Base-by-base conservation (phyloP, 257 asterid species). In the Plantago ovata region DNA sequence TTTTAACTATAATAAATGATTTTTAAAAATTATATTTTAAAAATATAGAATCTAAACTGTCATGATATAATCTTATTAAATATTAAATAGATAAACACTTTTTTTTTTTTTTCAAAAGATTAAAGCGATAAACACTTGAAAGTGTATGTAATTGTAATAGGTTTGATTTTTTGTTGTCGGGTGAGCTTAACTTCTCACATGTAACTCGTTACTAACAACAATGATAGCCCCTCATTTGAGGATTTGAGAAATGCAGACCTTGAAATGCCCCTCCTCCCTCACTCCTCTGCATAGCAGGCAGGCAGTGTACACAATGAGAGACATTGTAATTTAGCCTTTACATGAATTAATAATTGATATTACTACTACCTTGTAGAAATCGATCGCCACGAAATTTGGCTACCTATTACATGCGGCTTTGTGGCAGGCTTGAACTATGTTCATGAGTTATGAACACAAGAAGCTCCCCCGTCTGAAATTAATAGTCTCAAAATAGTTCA, bases 341-440 rank as follows among this genome's bases (percentile, higher is more conserved):
- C 1, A 45, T n/a, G n/a, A n/a, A n/a, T n/a, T n/a, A n/a, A 33
- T 1, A 12, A 13, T 15, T 24, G 9, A n/a, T 28, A n/a, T 43
- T 5, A 13, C 20, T 49, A 2, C 51, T 40, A 79, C 94, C 94
- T 83, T 89, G 65, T 85, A 89, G 69, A 47, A 89, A 69, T 89
- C 96, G 40, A 76, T 89, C 0, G 95, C 94, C 15, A 89, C 22
- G 14, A 89, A 89, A 70, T 89, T 89, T 0, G 94, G 80, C 94
- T 94, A 85, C 7, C 95, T 78, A 48, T 76, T 68, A 0, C 76
- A 88, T 1, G 95, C 71, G 10, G 84, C 81, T 7, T 6, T 49
- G 47, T 81, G 76, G 18, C 96, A 88, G 0, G 88, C 76, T 18
- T 14, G 75, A 15, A 85, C 56, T 86, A 83, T 75, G 68, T 56